A percentile compares a stretch with the other conserved stretches of the same genome.
Conservation (phyloP, 2,329 filamentous ascomycete genomes). For the Neofusicoccum sp. region DNA sequence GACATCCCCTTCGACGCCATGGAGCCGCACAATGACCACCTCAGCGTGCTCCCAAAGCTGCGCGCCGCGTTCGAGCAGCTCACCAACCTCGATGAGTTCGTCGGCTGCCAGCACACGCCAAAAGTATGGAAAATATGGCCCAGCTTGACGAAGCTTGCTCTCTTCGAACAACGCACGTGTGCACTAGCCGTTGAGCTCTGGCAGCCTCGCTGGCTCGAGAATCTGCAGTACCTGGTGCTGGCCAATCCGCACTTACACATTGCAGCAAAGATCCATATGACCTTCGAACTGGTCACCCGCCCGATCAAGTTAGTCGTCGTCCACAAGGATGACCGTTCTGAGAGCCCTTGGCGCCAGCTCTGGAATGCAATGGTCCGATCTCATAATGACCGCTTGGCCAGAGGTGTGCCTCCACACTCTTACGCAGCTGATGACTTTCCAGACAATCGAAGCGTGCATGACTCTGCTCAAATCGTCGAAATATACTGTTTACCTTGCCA, state of each 20-base stretch:
- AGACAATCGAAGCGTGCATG: background rate
- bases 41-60: constrained; percentile 38
- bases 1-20: constrained; percentile 50
- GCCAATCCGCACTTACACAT: background rate
- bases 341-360: too few species aligned
- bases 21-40: constrained; percentile 44
- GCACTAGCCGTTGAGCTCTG: constrained; percentile 27
- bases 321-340: background rate
- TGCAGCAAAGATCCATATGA: background rate
- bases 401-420: too few species aligned
- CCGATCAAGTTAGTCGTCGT: background rate
- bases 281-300: background rate
- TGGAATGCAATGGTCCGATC: too few species aligned
- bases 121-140: constrained; percentile 48
- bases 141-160: constrained; percentile 42
- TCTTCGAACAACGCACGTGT: constrained; percentile 45
- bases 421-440: too few species aligned
- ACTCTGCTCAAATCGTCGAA: background rate
- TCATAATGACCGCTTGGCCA: too few species aligned
- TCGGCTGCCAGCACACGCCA: constrained; percentile 32
- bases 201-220: constrained; percentile 34
- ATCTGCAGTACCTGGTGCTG: constrained; percentile 38
- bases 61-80: constrained; percentile 48
- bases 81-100: constrained; percentile 48
- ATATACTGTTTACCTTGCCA: background rate